Conservation (phyloP, 345 rosid genomes). For the Psidium friedrichsthalianum region DNA sequence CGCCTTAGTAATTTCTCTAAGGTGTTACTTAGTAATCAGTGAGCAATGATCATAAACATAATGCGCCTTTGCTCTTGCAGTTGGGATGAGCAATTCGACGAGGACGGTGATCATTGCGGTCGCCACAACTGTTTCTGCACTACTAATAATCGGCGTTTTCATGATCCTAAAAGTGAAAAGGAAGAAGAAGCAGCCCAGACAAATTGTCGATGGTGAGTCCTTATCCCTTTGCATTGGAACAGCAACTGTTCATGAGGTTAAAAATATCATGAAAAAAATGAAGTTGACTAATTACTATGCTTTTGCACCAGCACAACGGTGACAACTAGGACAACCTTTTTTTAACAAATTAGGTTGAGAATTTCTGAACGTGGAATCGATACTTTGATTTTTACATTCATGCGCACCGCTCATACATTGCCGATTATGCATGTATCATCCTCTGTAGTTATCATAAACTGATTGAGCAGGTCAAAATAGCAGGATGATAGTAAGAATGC, state of each 20-base stretch:
- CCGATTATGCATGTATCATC: not conserved
- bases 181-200: not conserved
- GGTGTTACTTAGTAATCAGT: no score
- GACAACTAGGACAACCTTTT: no score
- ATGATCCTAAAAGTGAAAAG: not conserved
- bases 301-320: not conserved
- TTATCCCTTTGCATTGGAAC: not conserved
- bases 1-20: no score
- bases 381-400: not conserved
- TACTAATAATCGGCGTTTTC: slow-evolving; percentile 13
- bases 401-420: not conserved
- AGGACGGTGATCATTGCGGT: not conserved
- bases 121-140: slow-evolving; percentile 5
- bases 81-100: not conserved
- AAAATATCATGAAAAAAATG: not conserved
- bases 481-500: no score
- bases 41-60: no score
- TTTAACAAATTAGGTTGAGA: not conserved
- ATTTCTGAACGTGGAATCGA: not conserved
- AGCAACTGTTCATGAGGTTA: not conserved
- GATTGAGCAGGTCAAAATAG: not conserved
- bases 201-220: not conserved
- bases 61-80: not conserved
- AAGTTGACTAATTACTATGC: not conserved
- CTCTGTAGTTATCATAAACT: not conserved